Conservation (phyloP, 2,329 filamentous ascomycete genomes). For the Stemphylium beticola region DNA sequence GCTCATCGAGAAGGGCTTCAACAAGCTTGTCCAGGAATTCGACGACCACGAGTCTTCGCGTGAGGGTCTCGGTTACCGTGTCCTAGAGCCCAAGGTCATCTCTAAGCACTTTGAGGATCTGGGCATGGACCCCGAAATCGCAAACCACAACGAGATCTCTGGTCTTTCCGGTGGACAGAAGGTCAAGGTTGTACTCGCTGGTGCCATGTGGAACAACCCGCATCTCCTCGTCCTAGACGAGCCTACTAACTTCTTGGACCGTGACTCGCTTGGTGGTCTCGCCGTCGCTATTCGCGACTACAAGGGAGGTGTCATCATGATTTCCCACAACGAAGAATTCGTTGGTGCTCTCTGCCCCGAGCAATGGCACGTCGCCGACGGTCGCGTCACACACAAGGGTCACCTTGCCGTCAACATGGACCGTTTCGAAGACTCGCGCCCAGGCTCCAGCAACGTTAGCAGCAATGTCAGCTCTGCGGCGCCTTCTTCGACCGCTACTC, state of each 20-base stretch:
- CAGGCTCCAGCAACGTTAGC: slow-evolving; percentile 65
- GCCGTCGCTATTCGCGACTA: slow-evolving; percentile 98
- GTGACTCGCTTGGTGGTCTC: slow-evolving; percentile 93
- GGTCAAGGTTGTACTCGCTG: slow-evolving; percentile 96
- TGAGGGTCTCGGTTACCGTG: slow-evolving; percentile 94
- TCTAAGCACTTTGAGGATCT: slow-evolving; percentile 98
- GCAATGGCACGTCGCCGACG: slow-evolving; percentile 93
- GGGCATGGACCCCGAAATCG: slow-evolving; percentile 94
- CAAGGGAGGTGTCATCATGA: slow-evolving; percentile 98
- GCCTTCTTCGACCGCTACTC: slow-evolving; percentile 60
- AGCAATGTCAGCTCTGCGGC: slow-evolving; percentile 46
- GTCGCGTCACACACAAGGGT: slow-evolving; percentile 84
- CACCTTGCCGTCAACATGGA: slow-evolving; percentile 75
- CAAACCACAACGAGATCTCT: slow-evolving; percentile 98
- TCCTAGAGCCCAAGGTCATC: slow-evolving; percentile 91
- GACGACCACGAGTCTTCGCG: slow-evolving; percentile 99
- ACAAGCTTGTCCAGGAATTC: slow-evolving; percentile 95
- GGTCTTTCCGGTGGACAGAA: slow-evolving; percentile 97
- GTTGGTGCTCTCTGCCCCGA: slow-evolving; percentile 94
- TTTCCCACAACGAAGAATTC: slow-evolving; percentile 99
- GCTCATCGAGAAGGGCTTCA: slow-evolving; percentile 81
- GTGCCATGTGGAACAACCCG: slow-evolving; percentile 98
- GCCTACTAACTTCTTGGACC: slow-evolving; percentile 98
- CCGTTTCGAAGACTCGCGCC: slow-evolving; percentile 83
- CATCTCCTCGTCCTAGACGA: slow-evolving; percentile 97